Conservation (phyloP, 208 protist species). For the Balamuthia mandrillaris region DNA sequence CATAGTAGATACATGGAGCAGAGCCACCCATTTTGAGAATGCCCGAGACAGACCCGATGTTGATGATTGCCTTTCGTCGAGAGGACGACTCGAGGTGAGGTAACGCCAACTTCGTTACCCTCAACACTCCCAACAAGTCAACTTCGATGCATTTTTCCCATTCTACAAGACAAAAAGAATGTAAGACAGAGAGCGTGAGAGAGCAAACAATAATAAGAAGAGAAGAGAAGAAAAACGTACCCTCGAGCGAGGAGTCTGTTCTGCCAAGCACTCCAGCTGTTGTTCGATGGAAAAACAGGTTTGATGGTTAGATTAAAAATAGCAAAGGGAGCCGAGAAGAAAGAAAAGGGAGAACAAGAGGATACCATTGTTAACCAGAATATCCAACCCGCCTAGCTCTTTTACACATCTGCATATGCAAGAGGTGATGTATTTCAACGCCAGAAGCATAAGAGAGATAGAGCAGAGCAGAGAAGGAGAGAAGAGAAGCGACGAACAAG, state of each 20-base stretch:
- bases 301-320: no score
- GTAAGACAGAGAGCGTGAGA: no score
- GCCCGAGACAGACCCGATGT: not conserved
- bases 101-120: not conserved
- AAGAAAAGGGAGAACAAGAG: not conserved
- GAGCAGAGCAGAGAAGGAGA: no score
- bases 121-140: not conserved
- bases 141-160: constrained; percentile 22
- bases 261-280: not conserved
- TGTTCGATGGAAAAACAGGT: not conserved
- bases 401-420: not conserved
- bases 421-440: no score
- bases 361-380: not conserved
- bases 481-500: no score
- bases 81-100: not conserved
- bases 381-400: not conserved
- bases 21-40: not conserved
- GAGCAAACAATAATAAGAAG: no score
- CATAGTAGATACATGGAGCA: not conserved
- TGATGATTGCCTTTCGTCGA: constrained; percentile 7
- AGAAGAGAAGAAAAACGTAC: no score
- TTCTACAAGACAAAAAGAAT: no score
- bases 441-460: no score
- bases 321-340: not conserved
- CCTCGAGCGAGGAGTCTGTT: not conserved